These are phyloP conservation scores for Lactifluus echinatus DNA, from an alignment of 768 basidiomycete genomes.

Conservation along the genomic window DNA sequence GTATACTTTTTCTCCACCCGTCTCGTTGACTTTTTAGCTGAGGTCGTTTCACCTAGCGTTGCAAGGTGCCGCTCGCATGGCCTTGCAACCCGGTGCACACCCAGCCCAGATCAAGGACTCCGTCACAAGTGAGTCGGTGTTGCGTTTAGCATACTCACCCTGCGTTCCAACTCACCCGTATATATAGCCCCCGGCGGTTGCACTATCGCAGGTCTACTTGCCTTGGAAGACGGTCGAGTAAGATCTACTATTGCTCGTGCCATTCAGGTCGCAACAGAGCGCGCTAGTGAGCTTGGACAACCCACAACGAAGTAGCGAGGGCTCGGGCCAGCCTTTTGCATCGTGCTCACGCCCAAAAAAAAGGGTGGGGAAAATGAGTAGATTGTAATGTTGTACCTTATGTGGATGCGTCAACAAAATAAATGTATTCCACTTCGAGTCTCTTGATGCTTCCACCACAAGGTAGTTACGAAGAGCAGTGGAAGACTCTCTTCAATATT, in stretches of 20 bases:
- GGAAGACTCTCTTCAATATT: conserved; percentile 35
- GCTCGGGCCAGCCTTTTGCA: neutral
- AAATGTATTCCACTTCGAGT: conserved; percentile 23
- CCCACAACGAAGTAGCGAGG: conserved; percentile 39
- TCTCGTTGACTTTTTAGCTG: too few relatives aligned
- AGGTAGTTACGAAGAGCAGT: conserved; percentile 24
- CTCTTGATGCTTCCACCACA: conserved; percentile 16
- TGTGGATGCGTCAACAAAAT: conserved; percentile 2
- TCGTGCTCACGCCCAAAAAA: neutral
- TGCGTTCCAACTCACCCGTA: neutral
- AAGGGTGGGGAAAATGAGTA: neutral
- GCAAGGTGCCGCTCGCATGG: conserved; percentile 96
- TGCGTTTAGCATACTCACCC: neutral
- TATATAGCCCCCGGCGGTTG: conserved; percentile 88
- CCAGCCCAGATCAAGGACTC: conserved; percentile 96
- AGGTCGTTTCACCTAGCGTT: conserved; percentile 45
- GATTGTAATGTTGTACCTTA: neutral
- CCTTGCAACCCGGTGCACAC: conserved; percentile 77
- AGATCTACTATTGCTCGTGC: conserved; percentile 91
- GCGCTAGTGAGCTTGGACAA: conserved; percentile 79
- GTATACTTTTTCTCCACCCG: conserved; percentile 27
- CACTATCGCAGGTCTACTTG: conserved; percentile 93
- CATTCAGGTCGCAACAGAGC: conserved; percentile 89
- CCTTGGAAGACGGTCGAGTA: conserved; percentile 89
- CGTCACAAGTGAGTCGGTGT: conserved; percentile 71